Percentiles rank a stretch among this genome's conserved stretches.
These are phyloP conservation scores for Floccularia luteovirens DNA, from an alignment of 768 basidiomycete genomes.

Conservation along the genomic window DNA sequence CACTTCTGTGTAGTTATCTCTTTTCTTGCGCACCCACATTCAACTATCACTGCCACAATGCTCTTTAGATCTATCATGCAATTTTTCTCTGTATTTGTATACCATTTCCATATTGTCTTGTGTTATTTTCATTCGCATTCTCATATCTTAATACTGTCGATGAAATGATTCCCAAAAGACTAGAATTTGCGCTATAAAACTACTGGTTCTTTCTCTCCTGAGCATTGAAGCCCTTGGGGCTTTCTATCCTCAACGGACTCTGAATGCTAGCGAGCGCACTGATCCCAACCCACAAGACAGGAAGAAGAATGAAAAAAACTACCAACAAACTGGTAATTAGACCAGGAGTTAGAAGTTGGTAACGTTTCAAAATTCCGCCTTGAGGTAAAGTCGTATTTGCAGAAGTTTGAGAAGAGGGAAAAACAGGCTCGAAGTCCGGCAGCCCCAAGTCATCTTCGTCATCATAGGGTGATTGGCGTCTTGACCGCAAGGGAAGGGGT, in stretches of 20 bases:
- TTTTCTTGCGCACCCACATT: background rate
- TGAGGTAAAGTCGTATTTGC: slow-evolving; percentile 29
- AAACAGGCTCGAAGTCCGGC: slow-evolving; percentile 14
- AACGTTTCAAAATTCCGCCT: slow-evolving; percentile 62
- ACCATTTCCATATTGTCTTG: background rate
- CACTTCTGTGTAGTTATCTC: too few species aligned
- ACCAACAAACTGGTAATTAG: slow-evolving; percentile 63
- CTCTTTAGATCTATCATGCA: background rate
- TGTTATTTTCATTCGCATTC: background rate
- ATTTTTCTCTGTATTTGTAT: too few species aligned
- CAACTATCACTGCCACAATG: too few species aligned
- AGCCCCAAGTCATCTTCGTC: slow-evolving; percentile 11
- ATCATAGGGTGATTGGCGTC: slow-evolving; percentile 32
- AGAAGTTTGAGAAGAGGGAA: slow-evolving; percentile 2
- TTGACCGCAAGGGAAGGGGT: slow-evolving; percentile 22
- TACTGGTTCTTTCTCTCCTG: slow-evolving; percentile 75
- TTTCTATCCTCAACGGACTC: slow-evolving; percentile 53
- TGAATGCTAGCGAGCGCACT: slow-evolving; percentile 68
- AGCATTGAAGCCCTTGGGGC: slow-evolving; percentile 59
- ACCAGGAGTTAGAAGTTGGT: slow-evolving; percentile 73
- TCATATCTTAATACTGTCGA: too few species aligned
- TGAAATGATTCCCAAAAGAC: too few species aligned
- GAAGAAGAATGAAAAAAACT: slow-evolving; percentile 58
- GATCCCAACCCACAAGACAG: slow-evolving; percentile 57
- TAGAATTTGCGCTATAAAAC: too few species aligned